Evolutionary conservation across 306 rosid species (phyloP).

Genomic region (Senna siamea): DNA sequence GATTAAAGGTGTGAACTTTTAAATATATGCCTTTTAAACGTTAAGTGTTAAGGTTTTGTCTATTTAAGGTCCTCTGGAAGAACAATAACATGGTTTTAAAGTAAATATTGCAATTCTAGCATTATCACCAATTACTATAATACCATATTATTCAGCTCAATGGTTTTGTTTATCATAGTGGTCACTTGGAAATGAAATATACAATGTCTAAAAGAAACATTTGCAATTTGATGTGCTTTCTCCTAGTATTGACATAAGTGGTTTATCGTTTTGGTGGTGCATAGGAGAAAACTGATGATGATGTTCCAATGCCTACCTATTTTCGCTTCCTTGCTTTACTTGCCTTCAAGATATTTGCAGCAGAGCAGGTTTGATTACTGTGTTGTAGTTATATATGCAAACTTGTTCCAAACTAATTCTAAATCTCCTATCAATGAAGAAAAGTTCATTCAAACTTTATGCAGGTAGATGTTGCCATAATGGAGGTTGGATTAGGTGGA

Average conservation of each 20-base stretch:
- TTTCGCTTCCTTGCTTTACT: conserved; percentile 97
- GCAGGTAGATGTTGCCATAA: conserved; percentile 92
- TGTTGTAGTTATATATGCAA: conserved; percentile 23
- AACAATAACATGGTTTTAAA: conserved; percentile 1
- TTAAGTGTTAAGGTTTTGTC: conserved; percentile 18
- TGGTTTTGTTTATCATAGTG: conserved; percentile 7
- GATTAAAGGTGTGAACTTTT: not conserved
- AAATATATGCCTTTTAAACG: no score
- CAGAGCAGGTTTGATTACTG: conserved; percentile 68
- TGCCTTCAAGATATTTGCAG: conserved; percentile 94
- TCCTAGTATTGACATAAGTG: not conserved
- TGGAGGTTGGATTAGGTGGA: conserved; percentile 98
- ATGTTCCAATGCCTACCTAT: conserved; percentile 85
- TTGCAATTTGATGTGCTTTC: conserved; percentile 18
- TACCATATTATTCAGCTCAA: conserved; percentile 16
- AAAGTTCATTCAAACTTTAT: conserved; percentile 18
- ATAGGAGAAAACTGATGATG: conserved; percentile 66
- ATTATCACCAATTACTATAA: conserved; percentile 26
- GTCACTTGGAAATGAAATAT: conserved; percentile 24
- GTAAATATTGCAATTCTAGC: conserved; percentile 20
- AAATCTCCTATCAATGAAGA: conserved; percentile 3
- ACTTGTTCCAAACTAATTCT: conserved; percentile 28
- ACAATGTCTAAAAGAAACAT: not conserved
- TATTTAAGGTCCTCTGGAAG: conserved; percentile 27
- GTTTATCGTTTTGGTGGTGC: conserved; percentile 35